Evolutionary conservation across 139 green algal species (phyloP).

Genomic region (Yamagishiella unicocca): DNA sequence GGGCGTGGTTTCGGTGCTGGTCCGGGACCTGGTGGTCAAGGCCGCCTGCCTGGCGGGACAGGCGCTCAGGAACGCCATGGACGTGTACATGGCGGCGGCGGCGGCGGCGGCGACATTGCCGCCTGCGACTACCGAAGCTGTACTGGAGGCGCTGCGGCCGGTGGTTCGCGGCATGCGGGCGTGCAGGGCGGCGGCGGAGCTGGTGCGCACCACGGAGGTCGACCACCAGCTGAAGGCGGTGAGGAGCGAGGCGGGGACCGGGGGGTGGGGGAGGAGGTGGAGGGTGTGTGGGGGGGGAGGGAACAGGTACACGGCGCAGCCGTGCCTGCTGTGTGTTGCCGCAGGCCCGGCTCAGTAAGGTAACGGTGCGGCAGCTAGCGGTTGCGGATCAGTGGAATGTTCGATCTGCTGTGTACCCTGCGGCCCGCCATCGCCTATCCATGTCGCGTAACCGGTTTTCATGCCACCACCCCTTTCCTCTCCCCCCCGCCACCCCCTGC

Average conservation of each 20-base stretch:
- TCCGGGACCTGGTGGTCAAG: background rate
- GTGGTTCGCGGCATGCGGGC: constrained; percentile 4
- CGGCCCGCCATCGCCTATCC: no score
- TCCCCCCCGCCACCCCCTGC: no score
- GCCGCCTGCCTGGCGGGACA: background rate
- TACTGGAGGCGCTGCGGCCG: constrained; percentile 5
- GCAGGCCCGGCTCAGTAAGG: no score
- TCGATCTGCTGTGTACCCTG: no score
- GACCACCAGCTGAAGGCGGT: background rate
- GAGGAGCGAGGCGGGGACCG: background rate
- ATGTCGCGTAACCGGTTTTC: no score
- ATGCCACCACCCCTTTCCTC: no score
- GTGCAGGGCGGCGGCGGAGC: background rate
- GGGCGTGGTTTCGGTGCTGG: background rate
- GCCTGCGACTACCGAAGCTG: background rate
- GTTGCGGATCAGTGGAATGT: no score
- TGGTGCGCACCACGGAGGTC: background rate
- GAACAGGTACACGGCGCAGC: no score
- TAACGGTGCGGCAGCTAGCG: no score
- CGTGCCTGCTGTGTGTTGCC: no score
- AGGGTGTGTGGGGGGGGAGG: no score
- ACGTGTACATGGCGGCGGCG: background rate
- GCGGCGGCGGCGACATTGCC: background rate
- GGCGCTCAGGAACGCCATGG: background rate
- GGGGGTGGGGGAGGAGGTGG: background rate